Percentiles rank a stretch among this genome's conserved stretches.
These are phyloP conservation scores for Wilhelminamyces savonicus DNA, from an alignment of 805 yeast genomes.

Conservation along the genomic window DNA sequence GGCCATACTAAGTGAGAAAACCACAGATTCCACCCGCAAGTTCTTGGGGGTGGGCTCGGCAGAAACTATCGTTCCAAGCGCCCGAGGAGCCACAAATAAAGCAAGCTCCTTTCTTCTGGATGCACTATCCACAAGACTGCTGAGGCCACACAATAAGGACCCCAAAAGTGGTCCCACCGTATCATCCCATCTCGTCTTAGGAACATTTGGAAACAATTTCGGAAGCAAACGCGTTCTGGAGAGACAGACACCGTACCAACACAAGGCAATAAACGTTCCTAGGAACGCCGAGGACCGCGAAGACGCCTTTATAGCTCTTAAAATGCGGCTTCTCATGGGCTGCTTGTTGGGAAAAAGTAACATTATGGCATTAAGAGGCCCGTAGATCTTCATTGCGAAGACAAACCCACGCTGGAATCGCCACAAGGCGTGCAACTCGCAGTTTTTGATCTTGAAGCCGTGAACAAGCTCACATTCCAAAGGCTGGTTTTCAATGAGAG, in stretches of 20 bases:
- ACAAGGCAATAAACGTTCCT: constrained; percentile 34
- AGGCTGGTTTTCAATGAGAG: constrained; percentile 20
- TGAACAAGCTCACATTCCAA: constrained; percentile 38
- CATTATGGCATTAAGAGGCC: constrained; percentile 31
- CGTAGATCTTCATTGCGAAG: constrained; percentile 35
- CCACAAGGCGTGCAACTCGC: constrained; percentile 44
- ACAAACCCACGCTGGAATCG: constrained; percentile 36
- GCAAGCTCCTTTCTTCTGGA: constrained; percentile 43
- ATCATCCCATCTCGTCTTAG: constrained; percentile 29
- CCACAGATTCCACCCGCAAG: constrained; percentile 21
- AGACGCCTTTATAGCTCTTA: constrained; percentile 20
- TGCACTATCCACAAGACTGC: constrained; percentile 33
- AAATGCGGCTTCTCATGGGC: constrained; percentile 8
- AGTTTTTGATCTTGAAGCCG: constrained; percentile 28
- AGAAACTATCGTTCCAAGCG: constrained; percentile 27
- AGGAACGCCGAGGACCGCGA: constrained; percentile 38
- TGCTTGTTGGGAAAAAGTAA: constrained; percentile 16
- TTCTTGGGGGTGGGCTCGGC: constrained; percentile 17
- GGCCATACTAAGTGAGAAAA: constrained; percentile 31
- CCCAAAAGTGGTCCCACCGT: constrained; percentile 37
- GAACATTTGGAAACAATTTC: constrained; percentile 27
- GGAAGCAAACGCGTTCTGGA: constrained; percentile 36
- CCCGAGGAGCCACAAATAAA: constrained; percentile 39
- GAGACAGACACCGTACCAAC: constrained; percentile 45
- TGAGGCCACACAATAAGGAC: constrained; percentile 34